These are phyloP conservation scores for Hericium erinaceus DNA, from an alignment of 768 basidiomycete genomes.

Conservation along the genomic window DNA sequence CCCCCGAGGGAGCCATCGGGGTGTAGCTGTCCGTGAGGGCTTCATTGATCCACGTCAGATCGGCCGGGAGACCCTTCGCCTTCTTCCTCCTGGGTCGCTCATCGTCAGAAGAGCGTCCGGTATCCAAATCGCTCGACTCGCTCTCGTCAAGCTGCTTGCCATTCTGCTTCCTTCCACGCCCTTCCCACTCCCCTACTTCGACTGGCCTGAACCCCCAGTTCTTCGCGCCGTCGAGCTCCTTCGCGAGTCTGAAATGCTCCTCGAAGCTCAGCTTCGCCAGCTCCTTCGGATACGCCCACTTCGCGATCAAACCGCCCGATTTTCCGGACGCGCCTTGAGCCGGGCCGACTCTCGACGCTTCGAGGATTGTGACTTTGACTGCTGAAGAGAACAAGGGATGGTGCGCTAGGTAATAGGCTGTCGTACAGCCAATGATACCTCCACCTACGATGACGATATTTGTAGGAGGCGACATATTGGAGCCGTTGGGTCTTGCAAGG, in stretches of 20 bases:
- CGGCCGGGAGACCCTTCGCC: constrained; percentile 21
- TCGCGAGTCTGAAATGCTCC: constrained; percentile 67
- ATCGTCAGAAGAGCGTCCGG: constrained; percentile 21
- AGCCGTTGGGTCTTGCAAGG: neutral
- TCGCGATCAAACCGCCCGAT: constrained; percentile 76
- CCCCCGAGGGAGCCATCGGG: constrained; percentile 44
- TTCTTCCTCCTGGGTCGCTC: neutral
- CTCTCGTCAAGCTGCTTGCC: constrained; percentile 21
- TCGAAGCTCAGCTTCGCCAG: constrained; percentile 62
- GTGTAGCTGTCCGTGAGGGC: constrained; percentile 54
- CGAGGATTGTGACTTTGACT: constrained; percentile 48
- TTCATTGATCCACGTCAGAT: constrained; percentile 27
- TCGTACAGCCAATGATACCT: constrained; percentile 80
- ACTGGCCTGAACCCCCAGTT: constrained; percentile 84
- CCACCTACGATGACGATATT: constrained; percentile 74
- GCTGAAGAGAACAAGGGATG: constrained; percentile 38
- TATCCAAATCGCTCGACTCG: constrained; percentile 49
- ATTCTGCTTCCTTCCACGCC: constrained; percentile 33
- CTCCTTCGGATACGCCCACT: constrained; percentile 73
- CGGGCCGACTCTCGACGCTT: constrained; percentile 56
- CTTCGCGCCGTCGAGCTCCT: constrained; percentile 54
- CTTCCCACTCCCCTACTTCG: constrained; percentile 64
- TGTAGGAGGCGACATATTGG: neutral
- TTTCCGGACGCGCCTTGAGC: constrained; percentile 82
- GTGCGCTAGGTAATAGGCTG: constrained; percentile 68